Conservation (phyloP, 192 early-diverging fungal species). For the Geranomyces variabilis region DNA sequence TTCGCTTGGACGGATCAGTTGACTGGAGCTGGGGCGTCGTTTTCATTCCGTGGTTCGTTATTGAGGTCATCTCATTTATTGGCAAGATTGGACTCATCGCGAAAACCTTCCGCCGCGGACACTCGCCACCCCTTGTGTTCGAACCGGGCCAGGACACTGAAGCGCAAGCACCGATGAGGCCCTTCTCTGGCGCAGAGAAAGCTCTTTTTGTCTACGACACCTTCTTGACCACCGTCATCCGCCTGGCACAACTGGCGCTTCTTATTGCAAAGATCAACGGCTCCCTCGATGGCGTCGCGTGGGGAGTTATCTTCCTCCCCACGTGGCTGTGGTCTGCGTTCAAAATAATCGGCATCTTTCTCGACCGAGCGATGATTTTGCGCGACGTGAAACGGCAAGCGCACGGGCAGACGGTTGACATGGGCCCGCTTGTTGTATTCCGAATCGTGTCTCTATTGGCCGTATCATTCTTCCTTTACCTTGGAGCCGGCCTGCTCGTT, state of each 20-base stretch:
- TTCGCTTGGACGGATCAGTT: constrained; percentile 68
- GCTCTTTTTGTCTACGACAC: constrained; percentile 37
- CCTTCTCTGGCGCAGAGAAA: constrained; percentile 34
- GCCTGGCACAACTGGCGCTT: constrained; percentile 69
- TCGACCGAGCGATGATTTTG: not conserved
- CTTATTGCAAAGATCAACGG: constrained; percentile 56
- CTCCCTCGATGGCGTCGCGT: constrained; percentile 25
- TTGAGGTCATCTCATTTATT: constrained; percentile 73
- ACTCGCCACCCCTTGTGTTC: not conserved
- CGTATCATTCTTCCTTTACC: constrained; percentile 41
- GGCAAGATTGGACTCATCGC: constrained; percentile 11
- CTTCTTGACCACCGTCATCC: constrained; percentile 66
- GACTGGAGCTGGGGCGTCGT: constrained; percentile 67
- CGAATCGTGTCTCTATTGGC: constrained; percentile 35
- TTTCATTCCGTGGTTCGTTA: constrained; percentile 81
- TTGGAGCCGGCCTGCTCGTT: constrained; percentile 48
- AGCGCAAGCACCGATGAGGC: constrained; percentile 30
- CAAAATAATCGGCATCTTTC: constrained; percentile 26
- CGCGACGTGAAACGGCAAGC: not conserved
- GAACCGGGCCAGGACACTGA: constrained; percentile 20
- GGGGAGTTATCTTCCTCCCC: constrained; percentile 44
- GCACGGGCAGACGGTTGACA: constrained; percentile 22
- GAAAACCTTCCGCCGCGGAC: constrained; percentile 25
- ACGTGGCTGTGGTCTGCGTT: constrained; percentile 30
- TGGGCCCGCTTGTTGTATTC: constrained; percentile 15